Evolutionary conservation across 2,329 filamentous ascomycete species (phyloP), one percentile per base, ranked within the genome.

Genomic region (Lomentospora prolificans): DNA sequence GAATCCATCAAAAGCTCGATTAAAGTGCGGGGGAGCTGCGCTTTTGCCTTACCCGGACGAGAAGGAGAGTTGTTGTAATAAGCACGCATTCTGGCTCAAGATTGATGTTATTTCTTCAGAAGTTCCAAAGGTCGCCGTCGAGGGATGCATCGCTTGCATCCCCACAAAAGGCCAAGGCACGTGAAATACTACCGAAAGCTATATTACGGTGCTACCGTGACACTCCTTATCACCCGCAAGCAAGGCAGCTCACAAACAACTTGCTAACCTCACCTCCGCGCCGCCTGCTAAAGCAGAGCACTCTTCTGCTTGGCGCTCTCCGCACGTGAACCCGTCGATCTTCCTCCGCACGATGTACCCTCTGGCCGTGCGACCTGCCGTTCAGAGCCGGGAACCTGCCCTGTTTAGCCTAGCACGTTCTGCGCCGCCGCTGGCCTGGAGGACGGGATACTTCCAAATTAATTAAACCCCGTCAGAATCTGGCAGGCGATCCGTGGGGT

Each of bases 251-350:
- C n/a, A n/a, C n/a, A n/a, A n/a, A n/a, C n/a, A n/a, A n/a, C n/a
- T n/a, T n/a, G n/a, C 30, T 33, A 33, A 12, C 30, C 30, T 33
- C 30, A 33, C 30, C 6, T 12, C 30, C 12, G 30, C 30, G n/a
- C n/a, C n/a, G n/a, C n/a, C n/a, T n/a, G n/a, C n/a, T n/a, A n/a
- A n/a, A n/a, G n/a, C n/a, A n/a, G 12, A 48, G 44, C 8, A 48
- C 22, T 22, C 10, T 5, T 10, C 22, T 10, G 17, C 44, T 48
- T 48, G 44, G 17, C 44, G 12, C 22, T 22, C 44, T 10, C 30
- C 30, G 30, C 44, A 48, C 44, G 44, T 48, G 44, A 48, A 19
- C 14, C 44, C 44, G 44, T 48, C 44, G 44, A 48, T 48, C 44
- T 48, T 19, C 22, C 22, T 48, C n/a, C n/a, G 41, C 41, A 12